phyloP scores from a whole-genome alignment of 208 protist species.

The Phytomonas sp. region DNA sequence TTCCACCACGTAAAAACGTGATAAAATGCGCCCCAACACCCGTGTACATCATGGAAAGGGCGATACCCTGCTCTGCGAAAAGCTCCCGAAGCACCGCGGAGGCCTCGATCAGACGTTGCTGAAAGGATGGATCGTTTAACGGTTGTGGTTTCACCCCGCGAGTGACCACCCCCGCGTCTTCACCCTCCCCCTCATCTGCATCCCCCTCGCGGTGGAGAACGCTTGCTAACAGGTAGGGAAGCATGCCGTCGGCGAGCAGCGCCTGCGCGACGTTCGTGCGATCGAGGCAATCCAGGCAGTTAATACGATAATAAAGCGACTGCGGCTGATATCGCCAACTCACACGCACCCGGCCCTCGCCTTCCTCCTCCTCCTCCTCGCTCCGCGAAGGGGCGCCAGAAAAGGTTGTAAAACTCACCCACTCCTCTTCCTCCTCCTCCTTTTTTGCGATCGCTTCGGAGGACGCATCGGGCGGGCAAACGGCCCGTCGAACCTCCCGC shows the following conservation, averaged over 20 bases:
- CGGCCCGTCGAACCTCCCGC: conserved; percentile 11
- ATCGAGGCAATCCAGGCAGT: conserved; percentile 82
- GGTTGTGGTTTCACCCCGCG: neutral
- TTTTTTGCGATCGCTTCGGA: too few relatives aligned
- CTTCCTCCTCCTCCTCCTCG: conserved; percentile 2
- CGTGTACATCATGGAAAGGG: conserved; percentile 70
- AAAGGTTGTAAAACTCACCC: conserved; percentile 20
- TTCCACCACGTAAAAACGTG: conserved; percentile 31
- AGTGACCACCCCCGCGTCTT: neutral
- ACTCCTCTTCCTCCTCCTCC: too few relatives aligned
- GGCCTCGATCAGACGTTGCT: neutral
- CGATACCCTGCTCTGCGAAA: conserved; percentile 45
- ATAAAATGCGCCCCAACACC: conserved; percentile 63
- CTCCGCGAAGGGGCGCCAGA: conserved; percentile 1
- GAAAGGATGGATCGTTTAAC: neutral
- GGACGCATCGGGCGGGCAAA: conserved; percentile 2
- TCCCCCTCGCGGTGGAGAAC: conserved; percentile 11
- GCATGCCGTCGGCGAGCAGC: conserved; percentile 27
- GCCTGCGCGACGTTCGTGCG: conserved; percentile 72
- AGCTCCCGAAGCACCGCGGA: conserved; percentile 19
- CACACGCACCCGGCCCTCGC: neutral
- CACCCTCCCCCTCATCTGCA: neutral
- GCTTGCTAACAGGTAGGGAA: conserved; percentile 46
- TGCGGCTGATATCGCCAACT: neutral
- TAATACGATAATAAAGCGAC: conserved; percentile 35